phyloP scores from a whole-genome alignment of 2,329 filamentous ascomycete genomes.

The Xylariaceae sp. region DNA sequence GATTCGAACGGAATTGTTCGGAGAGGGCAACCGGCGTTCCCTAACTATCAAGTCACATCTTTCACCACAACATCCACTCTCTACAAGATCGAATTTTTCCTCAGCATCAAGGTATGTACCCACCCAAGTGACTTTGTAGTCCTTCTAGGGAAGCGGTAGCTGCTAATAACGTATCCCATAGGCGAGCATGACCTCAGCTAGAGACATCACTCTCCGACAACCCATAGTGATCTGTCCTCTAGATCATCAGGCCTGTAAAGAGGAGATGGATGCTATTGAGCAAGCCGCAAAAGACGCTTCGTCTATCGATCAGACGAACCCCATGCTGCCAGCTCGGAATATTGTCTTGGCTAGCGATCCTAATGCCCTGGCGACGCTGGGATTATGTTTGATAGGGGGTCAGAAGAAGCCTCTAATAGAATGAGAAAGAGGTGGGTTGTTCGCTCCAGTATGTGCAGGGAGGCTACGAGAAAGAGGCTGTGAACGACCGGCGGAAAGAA shows the following conservation, averaged over 20 bases:
- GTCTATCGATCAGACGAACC: slow-evolving; percentile 81
- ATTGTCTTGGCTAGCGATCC: slow-evolving; percentile 77
- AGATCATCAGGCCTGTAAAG: slow-evolving; percentile 91
- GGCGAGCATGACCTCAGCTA: slow-evolving; percentile 82
- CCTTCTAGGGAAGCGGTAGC: neutral
- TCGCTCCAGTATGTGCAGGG: neutral
- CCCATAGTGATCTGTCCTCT: slow-evolving; percentile 94
- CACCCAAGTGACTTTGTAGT: neutral
- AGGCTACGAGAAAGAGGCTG: neutral
- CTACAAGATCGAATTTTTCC: slow-evolving; percentile 97
- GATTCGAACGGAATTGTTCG: slow-evolving; percentile 85
- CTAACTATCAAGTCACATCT: slow-evolving; percentile 78
- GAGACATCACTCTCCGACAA: slow-evolving; percentile 83
- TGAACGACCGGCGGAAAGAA: neutral
- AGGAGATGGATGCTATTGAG: slow-evolving; percentile 98
- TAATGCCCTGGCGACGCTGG: slow-evolving; percentile 55
- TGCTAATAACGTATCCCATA: slow-evolving; percentile 35
- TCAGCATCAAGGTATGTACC: slow-evolving; percentile 78
- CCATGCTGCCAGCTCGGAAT: slow-evolving; percentile 79
- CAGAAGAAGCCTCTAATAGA: slow-evolving; percentile 63
- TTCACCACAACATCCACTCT: slow-evolving; percentile 92
- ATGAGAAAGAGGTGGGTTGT: slow-evolving; percentile 33
- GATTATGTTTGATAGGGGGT: slow-evolving; percentile 57
- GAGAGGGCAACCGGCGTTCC: slow-evolving; percentile 79
- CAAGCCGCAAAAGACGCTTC: slow-evolving; percentile 91